phyloP scores from a whole-genome alignment of 2,329 filamentous ascomycete species.

The Beauveria medogensis region DNA sequence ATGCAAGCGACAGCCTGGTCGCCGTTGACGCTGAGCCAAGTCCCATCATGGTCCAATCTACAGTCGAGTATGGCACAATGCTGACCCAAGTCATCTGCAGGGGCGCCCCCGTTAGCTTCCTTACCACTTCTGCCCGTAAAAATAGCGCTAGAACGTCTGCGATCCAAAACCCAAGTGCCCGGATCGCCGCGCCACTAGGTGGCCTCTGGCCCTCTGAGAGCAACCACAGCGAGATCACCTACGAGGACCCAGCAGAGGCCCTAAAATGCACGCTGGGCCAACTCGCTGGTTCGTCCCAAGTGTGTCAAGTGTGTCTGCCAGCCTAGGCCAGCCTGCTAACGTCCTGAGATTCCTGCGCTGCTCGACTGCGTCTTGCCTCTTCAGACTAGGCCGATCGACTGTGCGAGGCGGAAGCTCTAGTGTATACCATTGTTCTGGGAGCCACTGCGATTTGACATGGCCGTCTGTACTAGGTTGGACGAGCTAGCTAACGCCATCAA shows the following conservation, averaged over 20 bases:
- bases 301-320: not conserved
- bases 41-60: not conserved
- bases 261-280: not conserved
- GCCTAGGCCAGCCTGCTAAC: not conserved
- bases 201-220: not conserved
- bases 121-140: not conserved
- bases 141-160: not conserved
- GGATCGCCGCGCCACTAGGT: slow-evolving; percentile 4
- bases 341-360: not conserved
- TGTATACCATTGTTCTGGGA: slow-evolving; percentile 1
- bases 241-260: not conserved
- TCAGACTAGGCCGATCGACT: slow-evolving; percentile 10
- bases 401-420: not conserved
- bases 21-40: not conserved
- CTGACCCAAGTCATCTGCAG: not conserved
- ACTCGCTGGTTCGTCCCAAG: slow-evolving; percentile 8
- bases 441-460: not conserved
- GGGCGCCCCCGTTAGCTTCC: not conserved
- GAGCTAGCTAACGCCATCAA: not conserved
- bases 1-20: not conserved
- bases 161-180: slow-evolving; percentile 3
- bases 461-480: not conserved
- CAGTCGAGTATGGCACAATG: not conserved
- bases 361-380: slow-evolving; percentile 4
- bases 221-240: not conserved